Evolutionary conservation across 2,329 filamentous ascomycete species (phyloP).

Genomic region (Colletotrichum sp.): DNA sequence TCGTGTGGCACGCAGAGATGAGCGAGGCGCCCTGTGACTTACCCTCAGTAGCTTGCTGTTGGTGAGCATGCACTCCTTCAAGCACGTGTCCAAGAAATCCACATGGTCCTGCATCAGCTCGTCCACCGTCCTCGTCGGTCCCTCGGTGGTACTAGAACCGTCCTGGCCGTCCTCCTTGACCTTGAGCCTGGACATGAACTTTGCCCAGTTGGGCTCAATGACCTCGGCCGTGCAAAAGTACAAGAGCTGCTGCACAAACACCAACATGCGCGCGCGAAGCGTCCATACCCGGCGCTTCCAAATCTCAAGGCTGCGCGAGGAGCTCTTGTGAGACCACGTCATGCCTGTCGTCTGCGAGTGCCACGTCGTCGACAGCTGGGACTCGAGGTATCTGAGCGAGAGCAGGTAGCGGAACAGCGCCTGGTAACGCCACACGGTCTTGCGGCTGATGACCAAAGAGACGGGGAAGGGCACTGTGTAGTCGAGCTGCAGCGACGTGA

Average conservation of each 20-base stretch:
- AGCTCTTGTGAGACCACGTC: conserved; percentile 83
- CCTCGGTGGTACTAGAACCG: conserved; percentile 27
- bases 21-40: conserved; percentile 32
- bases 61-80: conserved; percentile 99
- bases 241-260: conserved; percentile 94
- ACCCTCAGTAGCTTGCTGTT: conserved; percentile 94
- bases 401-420: conserved; percentile 93
- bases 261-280: conserved; percentile 89
- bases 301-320: conserved; percentile 75
- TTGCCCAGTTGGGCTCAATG: conserved; percentile 96
- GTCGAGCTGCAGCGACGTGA: conserved; percentile 91
- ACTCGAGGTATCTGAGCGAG: conserved; percentile 87
- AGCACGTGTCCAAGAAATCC: conserved; percentile 94
- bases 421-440: conserved; percentile 97
- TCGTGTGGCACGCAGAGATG: background rate
- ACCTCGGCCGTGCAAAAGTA: conserved; percentile 98
- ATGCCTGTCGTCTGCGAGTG: conserved; percentile 82
- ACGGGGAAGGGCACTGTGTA: conserved; percentile 95
- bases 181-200: conserved; percentile 86
- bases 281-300: conserved; percentile 96
- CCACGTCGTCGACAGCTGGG: conserved; percentile 86
- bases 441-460: conserved; percentile 92
- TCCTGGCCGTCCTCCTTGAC: conserved; percentile 52
- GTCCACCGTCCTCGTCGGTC: conserved; percentile 77
- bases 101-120: conserved; percentile 99